Base-by-base conservation (phyloP, 2,329 filamentous ascomycete genomes). In the Mollisiaceae sp. region DNA sequence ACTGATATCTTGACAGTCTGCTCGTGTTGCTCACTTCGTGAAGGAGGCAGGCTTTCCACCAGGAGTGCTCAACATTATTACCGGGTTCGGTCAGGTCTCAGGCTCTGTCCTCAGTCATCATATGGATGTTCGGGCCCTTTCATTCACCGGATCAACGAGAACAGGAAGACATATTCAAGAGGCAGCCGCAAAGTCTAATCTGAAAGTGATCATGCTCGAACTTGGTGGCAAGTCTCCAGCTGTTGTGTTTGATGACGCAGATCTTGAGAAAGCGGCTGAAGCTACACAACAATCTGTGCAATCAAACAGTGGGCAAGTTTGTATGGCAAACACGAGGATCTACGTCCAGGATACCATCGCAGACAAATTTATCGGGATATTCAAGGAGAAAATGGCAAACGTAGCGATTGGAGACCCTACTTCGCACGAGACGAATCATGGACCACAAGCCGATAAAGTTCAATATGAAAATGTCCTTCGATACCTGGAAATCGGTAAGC, bases 121-220 rank as follows among this genome's bases (percentile, higher is more conserved):
- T 61, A 75, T 76, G 74, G 69, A 74, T 47, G 72, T 78, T n/a
- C 67, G 74, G 45, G 68, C 67, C 5, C 45, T 68, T 8, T 92
- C 90, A 0, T 93, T 93, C 70, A 93, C 91, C 0, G 91, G 91
- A 24, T 90, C 87, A 1, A 92, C 90, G 0, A 79, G 82, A 1
- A 93, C 90, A 0, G 91, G 88, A 5, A 84, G 85, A 52, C 81
- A 87, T 43, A 91, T 93, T 68, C 92, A 92, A 88, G 90, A 90
- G 75, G 86, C 70, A 74, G 89, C 90, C 0, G 83, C 86, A 18
- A 78, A 83, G 1, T 73, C 71, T 0, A 91, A 81, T 68, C 75
- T 86, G 67, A 89, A 88, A 77, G 86, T 86, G 72, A 84, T 89
- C 62, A 86, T 85, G 0, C 80, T 89, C 8, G 86, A 89, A 76